Evolutionary conservation across 768 basidiomycete genomes (phyloP), one percentile per base, ranked within the genome.

Genomic region (Lentinula detonsa): DNA sequence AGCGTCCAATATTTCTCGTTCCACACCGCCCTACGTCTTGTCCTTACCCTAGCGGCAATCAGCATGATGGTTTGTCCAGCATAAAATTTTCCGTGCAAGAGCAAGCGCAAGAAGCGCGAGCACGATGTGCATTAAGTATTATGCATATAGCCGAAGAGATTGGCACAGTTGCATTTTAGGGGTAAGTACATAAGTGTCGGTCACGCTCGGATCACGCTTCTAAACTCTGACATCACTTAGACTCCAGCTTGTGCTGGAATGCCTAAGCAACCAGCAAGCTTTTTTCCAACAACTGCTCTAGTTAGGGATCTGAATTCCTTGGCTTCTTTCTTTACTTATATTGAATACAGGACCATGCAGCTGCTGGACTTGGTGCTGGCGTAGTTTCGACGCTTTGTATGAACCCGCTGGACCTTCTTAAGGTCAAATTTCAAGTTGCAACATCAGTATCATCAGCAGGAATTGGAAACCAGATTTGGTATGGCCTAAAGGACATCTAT

Each of bases 371-470:
- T 56, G 89, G 91, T 55, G 95, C 97, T 42, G 97, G 97, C 61
- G 86, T 93, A 65, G 87, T 89, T 67, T 91, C 93, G 39, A 94
- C 95, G 52, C 79, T 98, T 34, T 92, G 92, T 74, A 95, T 98
- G 93, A 95, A 98, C 72, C 97, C 97, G 6, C 81, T 99, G 37
- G 97, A 99, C 74, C 82, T 98, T 10, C 81, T 99, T 73, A 98
- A 98, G 76, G 82, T 97, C 70, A 90, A 93, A 70, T 85, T 94
- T 57, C 97, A 98, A 74, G 91, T 97, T 5, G 85, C 88, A 21
- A 95, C 90, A 0, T 74, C 80, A 34, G 81, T 78, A 37, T 83
- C 82, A 0, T 73, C 78, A 43, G 86, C 82, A 15, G 84, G 84
- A 34, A 70, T 88, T 37, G 87, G 90, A 35, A 82, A 76, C 62